Conservation (phyloP, 2,329 filamentous ascomycete species). For the Arthroderma sp. region DNA sequence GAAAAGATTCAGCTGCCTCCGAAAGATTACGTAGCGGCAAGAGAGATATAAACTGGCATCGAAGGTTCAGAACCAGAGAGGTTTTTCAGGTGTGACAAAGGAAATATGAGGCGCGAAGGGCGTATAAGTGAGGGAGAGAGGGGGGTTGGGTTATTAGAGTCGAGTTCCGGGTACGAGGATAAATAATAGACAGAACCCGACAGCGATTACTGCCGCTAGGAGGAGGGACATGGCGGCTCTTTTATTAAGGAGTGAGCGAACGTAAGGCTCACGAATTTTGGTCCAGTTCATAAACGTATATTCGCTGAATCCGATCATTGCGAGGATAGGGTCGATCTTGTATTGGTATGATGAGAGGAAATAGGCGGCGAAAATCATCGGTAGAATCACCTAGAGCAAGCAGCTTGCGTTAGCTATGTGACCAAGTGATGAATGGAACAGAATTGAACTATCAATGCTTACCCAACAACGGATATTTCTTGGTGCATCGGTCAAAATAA, state of each 20-base stretch:
- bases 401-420: constrained; percentile 10
- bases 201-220: constrained; percentile 62
- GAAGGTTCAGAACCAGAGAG: not conserved
- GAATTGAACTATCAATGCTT: constrained; percentile 26
- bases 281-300: constrained; percentile 93
- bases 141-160: constrained; percentile 16
- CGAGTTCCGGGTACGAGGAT: constrained; percentile 78
- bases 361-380: constrained; percentile 85
- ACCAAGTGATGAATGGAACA: not conserved
- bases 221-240: constrained; percentile 69
- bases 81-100: not conserved
- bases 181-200: constrained; percentile 77
- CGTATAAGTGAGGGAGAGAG: not conserved
- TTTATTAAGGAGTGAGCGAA: constrained; percentile 71
- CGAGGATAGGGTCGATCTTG: constrained; percentile 82
- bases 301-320: constrained; percentile 80
- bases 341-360: constrained; percentile 86
- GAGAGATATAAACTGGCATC: not conserved
- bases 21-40: constrained; percentile 1
- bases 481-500: constrained; percentile 77
- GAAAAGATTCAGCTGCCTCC: not conserved
- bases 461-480: constrained; percentile 72
- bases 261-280: constrained; percentile 76
- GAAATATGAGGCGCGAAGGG: not conserved
- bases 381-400: constrained; percentile 54